phyloP scores from a whole-genome alignment of 2,329 filamentous ascomycete species.

The Akanthomyces dipterigenus region DNA sequence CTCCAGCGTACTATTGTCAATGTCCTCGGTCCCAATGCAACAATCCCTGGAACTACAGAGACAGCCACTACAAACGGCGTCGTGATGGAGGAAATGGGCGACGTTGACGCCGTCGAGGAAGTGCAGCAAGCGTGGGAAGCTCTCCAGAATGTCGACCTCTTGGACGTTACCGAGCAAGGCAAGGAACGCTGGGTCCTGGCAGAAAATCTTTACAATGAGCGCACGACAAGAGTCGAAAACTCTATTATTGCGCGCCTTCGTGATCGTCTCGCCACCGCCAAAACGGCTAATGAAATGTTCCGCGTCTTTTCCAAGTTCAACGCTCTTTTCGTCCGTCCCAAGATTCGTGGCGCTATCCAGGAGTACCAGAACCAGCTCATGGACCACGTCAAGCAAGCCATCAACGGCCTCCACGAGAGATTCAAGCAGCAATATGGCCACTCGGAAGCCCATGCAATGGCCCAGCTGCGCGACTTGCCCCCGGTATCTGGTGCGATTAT shows the following conservation, averaged over 20 bases:
- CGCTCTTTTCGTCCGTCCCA: slow-evolving; percentile 94
- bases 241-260: slow-evolving; percentile 93
- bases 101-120: slow-evolving; percentile 94
- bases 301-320: slow-evolving; percentile 99
- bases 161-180: slow-evolving; percentile 85
- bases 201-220: slow-evolving; percentile 94
- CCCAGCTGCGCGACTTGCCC: slow-evolving; percentile 88
- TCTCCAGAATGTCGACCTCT: slow-evolving; percentile 86
- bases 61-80: slow-evolving; percentile 52
- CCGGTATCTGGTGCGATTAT: slow-evolving; percentile 96
- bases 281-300: slow-evolving; percentile 99
- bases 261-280: slow-evolving; percentile 88
- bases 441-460: slow-evolving; percentile 97
- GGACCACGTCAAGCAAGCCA: slow-evolving; percentile 95
- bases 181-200: slow-evolving; percentile 89
- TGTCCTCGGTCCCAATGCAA: slow-evolving; percentile 74
- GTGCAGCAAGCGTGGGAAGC: slow-evolving; percentile 92
- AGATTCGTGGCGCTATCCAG: slow-evolving; percentile 94
- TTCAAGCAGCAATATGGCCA: slow-evolving; percentile 99
- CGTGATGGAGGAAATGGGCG: slow-evolving; percentile 88
- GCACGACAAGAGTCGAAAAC: slow-evolving; percentile 94
- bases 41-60: slow-evolving; percentile 47
- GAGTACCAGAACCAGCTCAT: slow-evolving; percentile 98
- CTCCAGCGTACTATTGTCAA: slow-evolving; percentile 93
- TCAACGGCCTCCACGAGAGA: slow-evolving; percentile 84